phyloP scores from a whole-genome alignment of 306 rosid genomes.

The Herpetospermum pedunculosum region DNA sequence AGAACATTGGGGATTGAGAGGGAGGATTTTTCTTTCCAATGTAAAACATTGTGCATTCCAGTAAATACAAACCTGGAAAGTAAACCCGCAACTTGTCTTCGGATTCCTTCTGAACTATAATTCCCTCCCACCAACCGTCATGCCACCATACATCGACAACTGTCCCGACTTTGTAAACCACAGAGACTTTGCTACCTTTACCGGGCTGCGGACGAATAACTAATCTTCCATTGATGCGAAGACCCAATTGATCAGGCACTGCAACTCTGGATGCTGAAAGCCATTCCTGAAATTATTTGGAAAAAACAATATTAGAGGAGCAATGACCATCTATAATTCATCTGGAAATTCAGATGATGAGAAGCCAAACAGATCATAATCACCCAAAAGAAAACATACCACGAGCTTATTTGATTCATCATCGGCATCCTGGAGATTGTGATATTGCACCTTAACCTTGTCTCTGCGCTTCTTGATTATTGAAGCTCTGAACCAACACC shows the following conservation, averaged over 20 bases:
- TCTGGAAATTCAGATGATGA: not conserved
- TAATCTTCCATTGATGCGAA: slow-evolving; percentile 38
- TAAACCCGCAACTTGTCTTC: slow-evolving; percentile 39
- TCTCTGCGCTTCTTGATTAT: slow-evolving; percentile 47
- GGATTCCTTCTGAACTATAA: slow-evolving; percentile 36
- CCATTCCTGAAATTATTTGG: slow-evolving; percentile 56
- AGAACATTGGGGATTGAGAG: not conserved
- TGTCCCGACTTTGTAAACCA: slow-evolving; percentile 37
- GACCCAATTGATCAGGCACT: slow-evolving; percentile 36
- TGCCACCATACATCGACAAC: slow-evolving; percentile 80
- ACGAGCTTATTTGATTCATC: slow-evolving; percentile 65
- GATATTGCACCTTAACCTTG: slow-evolving; percentile 73
- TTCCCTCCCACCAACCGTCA: slow-evolving; percentile 99
- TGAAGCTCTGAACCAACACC: slow-evolving; percentile 83
- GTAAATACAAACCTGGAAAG: slow-evolving; percentile 51
- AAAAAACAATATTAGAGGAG: not conserved
- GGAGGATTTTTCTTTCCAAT: not conserved
- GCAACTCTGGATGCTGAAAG: slow-evolving; percentile 49
- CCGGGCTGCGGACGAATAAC: slow-evolving; percentile 35
- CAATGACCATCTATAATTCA: not conserved
- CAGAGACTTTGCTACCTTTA: slow-evolving; percentile 20
- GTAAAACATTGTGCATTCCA: not conserved
- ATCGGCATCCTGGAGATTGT: slow-evolving; percentile 58
- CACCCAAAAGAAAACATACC: slow-evolving; percentile 25
- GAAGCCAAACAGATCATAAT: not conserved